These are phyloP conservation scores for Glycyrrhiza uralensis DNA, from an alignment of 306 rosid genomes.

Conservation along the genomic window DNA sequence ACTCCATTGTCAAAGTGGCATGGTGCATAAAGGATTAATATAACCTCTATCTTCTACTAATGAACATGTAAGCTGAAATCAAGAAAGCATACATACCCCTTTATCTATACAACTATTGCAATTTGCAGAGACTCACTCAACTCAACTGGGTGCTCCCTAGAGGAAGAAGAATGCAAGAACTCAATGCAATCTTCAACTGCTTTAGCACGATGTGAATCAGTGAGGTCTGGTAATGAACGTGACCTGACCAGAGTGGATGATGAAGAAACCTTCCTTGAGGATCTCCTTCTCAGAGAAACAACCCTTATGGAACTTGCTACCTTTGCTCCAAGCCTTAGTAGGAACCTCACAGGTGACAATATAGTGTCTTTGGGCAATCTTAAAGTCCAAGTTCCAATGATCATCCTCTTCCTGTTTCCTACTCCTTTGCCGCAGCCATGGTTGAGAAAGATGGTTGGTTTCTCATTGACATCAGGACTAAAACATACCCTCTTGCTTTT, in stretches of 20 bases:
- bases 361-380: conserved; percentile 43
- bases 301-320: conserved; percentile 51
- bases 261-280: conserved; percentile 72
- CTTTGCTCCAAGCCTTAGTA: conserved; percentile 61
- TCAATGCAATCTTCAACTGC: conserved; percentile 84
- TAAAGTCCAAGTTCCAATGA: conserved; percentile 44
- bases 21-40: neutral
- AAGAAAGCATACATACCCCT: conserved; percentile 51
- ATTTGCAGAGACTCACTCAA: conserved; percentile 35
- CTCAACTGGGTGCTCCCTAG: conserved; percentile 62
- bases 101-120: conserved; percentile 23
- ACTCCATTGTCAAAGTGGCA: neutral
- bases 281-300: conserved; percentile 48
- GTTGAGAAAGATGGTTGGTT: conserved; percentile 50
- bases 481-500: conserved; percentile 59
- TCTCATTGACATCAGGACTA: conserved; percentile 72
- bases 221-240: conserved; percentile 58
- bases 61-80: conserved; percentile 13
- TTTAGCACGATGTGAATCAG: conserved; percentile 75
- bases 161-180: conserved; percentile 83
- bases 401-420: conserved; percentile 46
- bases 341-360: conserved; percentile 51
- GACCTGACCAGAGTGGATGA: conserved; percentile 63
- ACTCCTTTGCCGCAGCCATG: conserved; percentile 28
- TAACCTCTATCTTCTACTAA: conserved; percentile 5